Percentiles rank a stretch among this genome's conserved stretches.
Evolutionary conservation across 2,329 filamentous ascomycete species (phyloP).

Genomic region (Paraphoma chrysanthemicola): DNA sequence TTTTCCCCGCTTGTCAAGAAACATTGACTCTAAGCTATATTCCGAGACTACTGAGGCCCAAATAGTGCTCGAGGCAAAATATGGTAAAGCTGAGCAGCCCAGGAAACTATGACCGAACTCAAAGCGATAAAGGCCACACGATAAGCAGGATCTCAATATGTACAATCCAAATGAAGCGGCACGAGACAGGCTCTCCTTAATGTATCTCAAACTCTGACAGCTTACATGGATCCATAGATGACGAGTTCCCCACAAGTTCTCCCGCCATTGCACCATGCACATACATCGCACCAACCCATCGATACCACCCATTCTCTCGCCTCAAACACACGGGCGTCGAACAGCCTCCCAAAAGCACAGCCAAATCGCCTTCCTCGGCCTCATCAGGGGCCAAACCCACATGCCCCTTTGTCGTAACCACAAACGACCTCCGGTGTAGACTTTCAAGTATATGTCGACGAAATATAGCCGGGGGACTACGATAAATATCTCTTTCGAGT

Average conservation of each 20-base stretch:
- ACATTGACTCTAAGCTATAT: too few species aligned
- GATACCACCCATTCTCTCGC: not conserved
- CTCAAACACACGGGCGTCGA: not conserved
- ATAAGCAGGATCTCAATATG: too few species aligned
- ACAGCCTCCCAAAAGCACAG: not conserved
- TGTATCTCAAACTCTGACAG: not conserved
- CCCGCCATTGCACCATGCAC: not conserved
- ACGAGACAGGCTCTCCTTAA: not conserved
- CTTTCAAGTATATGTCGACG: not conserved
- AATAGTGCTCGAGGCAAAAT: too few species aligned
- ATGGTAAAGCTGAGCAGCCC: too few species aligned
- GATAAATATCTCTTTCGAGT: not conserved
- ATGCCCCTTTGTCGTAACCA: not conserved
- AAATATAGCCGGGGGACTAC: not conserved
- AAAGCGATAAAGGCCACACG: too few species aligned
- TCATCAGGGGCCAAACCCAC: not conserved
- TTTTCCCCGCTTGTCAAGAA: too few species aligned
- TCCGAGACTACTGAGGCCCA: too few species aligned
- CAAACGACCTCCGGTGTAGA: not conserved
- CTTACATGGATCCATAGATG: not conserved
- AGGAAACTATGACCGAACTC: too few species aligned
- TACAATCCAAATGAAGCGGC: too few species aligned
- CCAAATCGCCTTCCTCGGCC: not conserved
- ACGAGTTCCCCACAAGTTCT: not conserved
- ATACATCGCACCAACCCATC: not conserved